Evolutionary conservation across 1,284 basidiomycete species (phyloP), one percentile per base, ranked within the genome.

Genomic region (Peniophora sp.): DNA sequence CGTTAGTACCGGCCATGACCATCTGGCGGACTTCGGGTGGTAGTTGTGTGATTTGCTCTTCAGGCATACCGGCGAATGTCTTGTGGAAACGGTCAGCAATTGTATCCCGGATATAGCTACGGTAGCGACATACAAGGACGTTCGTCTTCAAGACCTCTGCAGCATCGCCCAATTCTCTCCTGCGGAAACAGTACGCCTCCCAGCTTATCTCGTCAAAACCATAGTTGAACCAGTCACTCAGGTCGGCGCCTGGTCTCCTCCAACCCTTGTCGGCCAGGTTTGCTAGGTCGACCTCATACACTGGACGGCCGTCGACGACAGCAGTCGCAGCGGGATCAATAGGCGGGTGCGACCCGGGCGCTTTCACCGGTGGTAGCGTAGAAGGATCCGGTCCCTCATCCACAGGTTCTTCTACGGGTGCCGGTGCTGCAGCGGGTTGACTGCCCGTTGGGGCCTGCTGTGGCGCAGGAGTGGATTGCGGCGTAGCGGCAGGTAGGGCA

Each of bases 141-240:
- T 85, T 88, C 0, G 78, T 76, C 64, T 90, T 91, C 45, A 91
- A 70, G 41, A 87, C 84, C 49, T 79, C 79, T 5, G 90, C 88
- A 48, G 87, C 70, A 47, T 92, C 87, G 2, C 86, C 85, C 57
- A 96, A 72, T 53, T 91, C 88, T 39, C 88, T 76, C 61, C 94
- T 78, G 59, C 91, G 84, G 64, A 88, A 85, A 60, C 91, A 88
- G 66, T 95, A 99, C 44, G 86, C 83, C 58, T 91, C 88, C 92
- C 94, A 99, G 17, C 88, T 88, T 12, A 92, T 79, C 68, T 99
- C 97, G 66, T 99, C 96, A 64, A 99, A 99, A 0, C 97, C 97
- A 61, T 97, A 99, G 69, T 99, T 99, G 73, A 99, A 99, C 87
- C 92, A 99, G 70, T 98, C 96, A 59, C 89, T 90, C 51, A 98